Conservation (phyloP, 2,329 filamentous ascomycete species). For the Aspergillus arachidicola region DNA sequence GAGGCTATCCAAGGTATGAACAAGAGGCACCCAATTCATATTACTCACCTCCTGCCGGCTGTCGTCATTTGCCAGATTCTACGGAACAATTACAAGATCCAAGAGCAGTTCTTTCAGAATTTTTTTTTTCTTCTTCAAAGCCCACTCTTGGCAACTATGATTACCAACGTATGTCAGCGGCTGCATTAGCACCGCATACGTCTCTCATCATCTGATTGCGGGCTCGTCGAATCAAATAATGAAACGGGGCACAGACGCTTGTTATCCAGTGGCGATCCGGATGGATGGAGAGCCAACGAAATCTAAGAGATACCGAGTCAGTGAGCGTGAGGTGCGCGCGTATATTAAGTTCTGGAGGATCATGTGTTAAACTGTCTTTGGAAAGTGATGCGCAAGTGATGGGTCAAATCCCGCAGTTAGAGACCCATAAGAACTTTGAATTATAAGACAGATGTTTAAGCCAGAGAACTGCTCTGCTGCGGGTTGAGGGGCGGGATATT, state of each 20-base stretch:
- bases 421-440: background rate
- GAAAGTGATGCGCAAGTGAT: conserved; percentile 4
- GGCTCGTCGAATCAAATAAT: conserved; percentile 17
- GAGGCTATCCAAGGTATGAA: background rate
- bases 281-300: conserved; percentile 18
- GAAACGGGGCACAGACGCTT: conserved; percentile 13
- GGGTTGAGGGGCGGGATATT: background rate
- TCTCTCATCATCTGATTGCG: conserved; percentile 19
- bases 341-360: conserved; percentile 12
- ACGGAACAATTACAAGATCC: background rate
- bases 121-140: background rate
- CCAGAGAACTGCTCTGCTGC: background rate
- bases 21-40: background rate
- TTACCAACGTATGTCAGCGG: conserved; percentile 14
- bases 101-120: background rate
- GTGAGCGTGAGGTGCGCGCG: conserved; percentile 9
- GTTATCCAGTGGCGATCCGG: conserved; percentile 11
- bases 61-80: background rate
- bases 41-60: background rate
- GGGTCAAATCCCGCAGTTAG: background rate
- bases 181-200: conserved; percentile 24
- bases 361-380: conserved; percentile 2
- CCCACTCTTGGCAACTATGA: conserved; percentile 8
- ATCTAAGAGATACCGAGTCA: conserved; percentile 2
- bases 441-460: background rate